Evolutionary conservation across 805 yeast species (phyloP).

Genomic region (Candida ulmi): DNA sequence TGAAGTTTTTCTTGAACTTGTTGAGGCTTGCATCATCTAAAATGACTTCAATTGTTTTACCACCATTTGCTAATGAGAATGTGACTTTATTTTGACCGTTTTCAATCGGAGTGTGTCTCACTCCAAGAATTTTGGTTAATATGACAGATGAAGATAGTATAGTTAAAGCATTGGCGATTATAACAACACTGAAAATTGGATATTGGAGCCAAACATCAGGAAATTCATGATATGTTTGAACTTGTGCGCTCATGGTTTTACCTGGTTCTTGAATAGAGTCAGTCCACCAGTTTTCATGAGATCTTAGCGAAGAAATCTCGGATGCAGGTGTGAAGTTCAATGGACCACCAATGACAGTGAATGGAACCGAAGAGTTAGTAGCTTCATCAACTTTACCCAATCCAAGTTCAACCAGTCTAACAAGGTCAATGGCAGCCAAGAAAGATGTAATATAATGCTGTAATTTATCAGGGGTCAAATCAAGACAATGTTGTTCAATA

Average conservation of each 20-base stretch:
- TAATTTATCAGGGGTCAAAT: conserved; percentile 22
- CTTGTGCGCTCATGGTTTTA: conserved; percentile 16
- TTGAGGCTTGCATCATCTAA: conserved; percentile 6
- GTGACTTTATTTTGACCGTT: conserved; percentile 5
- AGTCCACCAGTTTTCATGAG: conserved; percentile 22
- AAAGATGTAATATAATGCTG: conserved; percentile 27
- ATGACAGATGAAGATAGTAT: conserved; percentile 26
- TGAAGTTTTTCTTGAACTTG: conserved; percentile 9
- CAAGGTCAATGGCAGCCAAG: conserved; percentile 25
- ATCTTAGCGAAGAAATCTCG: conserved; percentile 17
- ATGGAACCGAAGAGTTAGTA: conserved; percentile 10
- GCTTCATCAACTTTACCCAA: conserved; percentile 30
- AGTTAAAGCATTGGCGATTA: conserved; percentile 26
- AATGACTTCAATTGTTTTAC: conserved; percentile 8
- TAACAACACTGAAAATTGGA: conserved; percentile 26
- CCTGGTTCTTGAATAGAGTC: conserved; percentile 20
- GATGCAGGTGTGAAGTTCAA: conserved; percentile 20
- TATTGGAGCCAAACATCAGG: conserved; percentile 39
- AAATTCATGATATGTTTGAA: conserved; percentile 12
- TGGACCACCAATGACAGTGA: conserved; percentile 27
- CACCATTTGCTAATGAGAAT: conserved; percentile 7
- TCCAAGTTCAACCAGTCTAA: conserved; percentile 33
- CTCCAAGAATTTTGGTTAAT: conserved; percentile 15
- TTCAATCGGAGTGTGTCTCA: conserved; percentile 1
- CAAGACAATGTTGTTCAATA: conserved; percentile 10